Percentiles rank a stretch among this genome's conserved stretches.
Conservation (phyloP, 306 rosid genomes). For the Carpinus fangiana region DNA sequence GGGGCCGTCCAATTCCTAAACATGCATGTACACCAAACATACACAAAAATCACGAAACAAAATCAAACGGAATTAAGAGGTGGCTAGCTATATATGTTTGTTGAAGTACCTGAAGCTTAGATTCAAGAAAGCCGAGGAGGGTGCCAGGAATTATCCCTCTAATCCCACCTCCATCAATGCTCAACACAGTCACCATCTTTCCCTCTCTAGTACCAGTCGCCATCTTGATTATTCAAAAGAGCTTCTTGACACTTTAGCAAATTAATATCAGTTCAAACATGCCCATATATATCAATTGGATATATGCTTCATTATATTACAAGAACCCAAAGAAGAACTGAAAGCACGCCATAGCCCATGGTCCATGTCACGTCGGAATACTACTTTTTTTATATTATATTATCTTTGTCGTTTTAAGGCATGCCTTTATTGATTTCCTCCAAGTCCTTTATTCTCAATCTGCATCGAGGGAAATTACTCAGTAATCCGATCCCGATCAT, state of each 20-base stretch:
- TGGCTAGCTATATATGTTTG: neutral
- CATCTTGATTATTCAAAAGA: neutral
- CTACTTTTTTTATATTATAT: neutral
- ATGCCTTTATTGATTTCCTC: neutral
- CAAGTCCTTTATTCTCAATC: no score
- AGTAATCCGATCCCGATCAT: no score
- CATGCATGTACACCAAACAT: no score
- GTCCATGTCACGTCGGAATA: neutral
- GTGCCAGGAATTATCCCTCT: slow-evolving; percentile 21
- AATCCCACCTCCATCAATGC: slow-evolving; percentile 27
- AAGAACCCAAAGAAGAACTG: neutral
- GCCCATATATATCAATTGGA: no score
- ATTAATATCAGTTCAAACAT: neutral
- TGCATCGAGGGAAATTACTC: no score
- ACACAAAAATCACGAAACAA: neutral
- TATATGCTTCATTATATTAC: no score
- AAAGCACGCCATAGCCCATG: neutral
- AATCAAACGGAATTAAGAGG: no score
- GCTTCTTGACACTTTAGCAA: neutral
- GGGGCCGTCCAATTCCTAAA: slow-evolving; percentile 17
- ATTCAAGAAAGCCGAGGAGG: slow-evolving; percentile 16
- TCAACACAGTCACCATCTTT: slow-evolving; percentile 10
- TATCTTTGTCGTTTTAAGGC: neutral
- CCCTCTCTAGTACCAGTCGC: neutral
- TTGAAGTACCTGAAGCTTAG: neutral